Conservation (phyloP, 305 asterid genomes). For the Fraxinus nigra region DNA sequence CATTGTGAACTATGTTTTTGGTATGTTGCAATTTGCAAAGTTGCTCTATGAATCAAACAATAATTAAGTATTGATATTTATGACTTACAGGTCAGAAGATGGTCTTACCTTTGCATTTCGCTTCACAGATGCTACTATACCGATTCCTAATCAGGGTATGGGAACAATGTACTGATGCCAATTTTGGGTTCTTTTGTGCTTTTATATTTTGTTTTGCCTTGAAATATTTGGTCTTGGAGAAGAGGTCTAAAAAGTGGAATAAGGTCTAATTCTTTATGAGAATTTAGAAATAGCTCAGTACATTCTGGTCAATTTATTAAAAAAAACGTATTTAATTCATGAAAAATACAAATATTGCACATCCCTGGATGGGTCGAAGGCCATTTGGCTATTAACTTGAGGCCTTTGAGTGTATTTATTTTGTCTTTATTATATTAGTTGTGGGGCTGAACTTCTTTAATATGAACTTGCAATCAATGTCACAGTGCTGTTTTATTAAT, state of each 20-base stretch:
- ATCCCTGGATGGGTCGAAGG: not conserved
- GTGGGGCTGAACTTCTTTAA: not conserved
- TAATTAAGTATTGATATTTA: not conserved
- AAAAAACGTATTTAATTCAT: not conserved
- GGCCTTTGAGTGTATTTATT: not conserved
- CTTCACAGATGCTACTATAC: constrained; percentile 81
- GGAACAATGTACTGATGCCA: constrained; percentile 23
- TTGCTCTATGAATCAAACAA: constrained; percentile 8
- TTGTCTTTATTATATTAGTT: not conserved
- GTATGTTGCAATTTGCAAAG: not conserved
- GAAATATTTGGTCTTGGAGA: constrained; percentile 1
- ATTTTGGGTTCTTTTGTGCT: constrained; percentile 3
- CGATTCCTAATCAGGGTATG: constrained; percentile 87
- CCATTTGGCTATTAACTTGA: not conserved
- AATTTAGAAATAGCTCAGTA: not conserved
- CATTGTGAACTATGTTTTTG: constrained; percentile 14
- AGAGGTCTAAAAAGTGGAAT: constrained; percentile 8
- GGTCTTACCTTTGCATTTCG: constrained; percentile 96
- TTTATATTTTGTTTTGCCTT: not conserved
- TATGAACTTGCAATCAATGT: not conserved
- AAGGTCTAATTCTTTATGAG: not conserved
- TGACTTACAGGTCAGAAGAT: constrained; percentile 82
- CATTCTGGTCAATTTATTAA: not conserved
- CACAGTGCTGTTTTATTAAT: not conserved
- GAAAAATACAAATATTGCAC: constrained; percentile 1